Conservation (phyloP, 768 basidiomycete genomes). For the Trametes maxima region DNA sequence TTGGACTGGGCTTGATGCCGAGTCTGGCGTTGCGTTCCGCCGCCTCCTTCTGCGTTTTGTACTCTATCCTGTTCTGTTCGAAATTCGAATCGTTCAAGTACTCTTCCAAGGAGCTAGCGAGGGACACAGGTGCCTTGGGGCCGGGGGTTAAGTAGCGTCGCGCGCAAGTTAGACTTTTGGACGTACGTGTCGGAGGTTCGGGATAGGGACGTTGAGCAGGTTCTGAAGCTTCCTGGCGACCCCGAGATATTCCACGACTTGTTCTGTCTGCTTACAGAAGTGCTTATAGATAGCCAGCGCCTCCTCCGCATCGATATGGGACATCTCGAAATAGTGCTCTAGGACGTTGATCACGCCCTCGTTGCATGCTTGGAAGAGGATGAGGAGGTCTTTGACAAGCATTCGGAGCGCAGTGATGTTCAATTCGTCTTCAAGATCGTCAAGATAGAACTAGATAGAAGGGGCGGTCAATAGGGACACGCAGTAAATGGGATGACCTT, state of each 20-base stretch:
- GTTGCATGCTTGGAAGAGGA: constrained; percentile 94
- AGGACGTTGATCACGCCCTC: constrained; percentile 88
- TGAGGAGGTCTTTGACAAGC: constrained; percentile 94
- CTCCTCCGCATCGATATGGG: constrained; percentile 84
- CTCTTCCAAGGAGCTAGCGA: constrained; percentile 93
- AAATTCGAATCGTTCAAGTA: constrained; percentile 97
- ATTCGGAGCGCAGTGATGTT: constrained; percentile 87
- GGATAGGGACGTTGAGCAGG: constrained; percentile 90
- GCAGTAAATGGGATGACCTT: constrained; percentile 4
- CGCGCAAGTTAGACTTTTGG: background rate
- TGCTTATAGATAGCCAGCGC: constrained; percentile 88
- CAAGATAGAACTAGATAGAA: constrained; percentile 81
- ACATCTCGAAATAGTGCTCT: constrained; percentile 99
- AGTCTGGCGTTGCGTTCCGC: constrained; percentile 47
- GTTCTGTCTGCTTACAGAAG: constrained; percentile 93
- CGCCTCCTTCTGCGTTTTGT: constrained; percentile 77
- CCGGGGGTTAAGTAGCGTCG: background rate
- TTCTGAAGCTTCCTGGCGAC: constrained; percentile 94
- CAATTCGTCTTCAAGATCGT: constrained; percentile 91
- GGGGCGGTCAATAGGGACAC: background rate
- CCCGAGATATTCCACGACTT: constrained; percentile 88
- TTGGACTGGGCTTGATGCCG: constrained; percentile 27
- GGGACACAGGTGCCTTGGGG: constrained; percentile 84
- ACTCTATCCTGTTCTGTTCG: constrained; percentile 92
- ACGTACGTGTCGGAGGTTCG: constrained; percentile 87